Base-by-base conservation (phyloP, 768 basidiomycete genomes). In the Omphalotus guepiniiformis region DNA sequence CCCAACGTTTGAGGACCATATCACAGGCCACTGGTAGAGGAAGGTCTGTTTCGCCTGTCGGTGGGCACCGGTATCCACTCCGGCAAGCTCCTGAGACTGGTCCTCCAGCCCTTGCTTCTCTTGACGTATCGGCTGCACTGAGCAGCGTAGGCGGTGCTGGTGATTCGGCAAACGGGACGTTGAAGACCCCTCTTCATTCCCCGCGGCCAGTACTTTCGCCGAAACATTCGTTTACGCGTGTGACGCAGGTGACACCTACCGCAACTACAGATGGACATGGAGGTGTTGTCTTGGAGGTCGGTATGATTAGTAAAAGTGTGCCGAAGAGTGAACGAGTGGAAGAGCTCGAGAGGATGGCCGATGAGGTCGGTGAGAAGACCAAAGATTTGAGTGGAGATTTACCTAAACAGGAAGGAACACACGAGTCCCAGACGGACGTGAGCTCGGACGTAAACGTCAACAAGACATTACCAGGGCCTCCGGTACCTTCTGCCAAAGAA, bases 141-240 rank as follows among this genome's bases (percentile, higher is more conserved):
- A 25, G 43, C 19, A 46, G 43, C 35, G 36, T 13, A 11, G 50
- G 48, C 21, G 59, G 57, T 30, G 49, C 66, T 28, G 57, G 62
- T 11, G 29, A 53, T 26, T 61, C 63, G 2, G 57, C 66, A 18
- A 51, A 50, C 11, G 54, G 16, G 49, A 57, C 15, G 54, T 59
- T 9, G 67, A 67, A 4, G 66, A 71, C 6, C 56, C 76, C 1
- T 53, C 21, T 83, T 2, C 69, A 78, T 51, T 86, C 85, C 0
- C 87, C 88, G 3, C 78, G 83, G 6, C 87, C 88, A 0, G 67
- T 83, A 42, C 71, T 78, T 15, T 85, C 84, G 0, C 85, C 85
- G 5, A 84, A 83, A 53, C 72, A 72, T 34, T 78, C 81, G 0
- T 79, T 72, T 48, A 61, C 71, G 9, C 60, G 35, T 8, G 22